A percentile compares a stretch with the other conserved stretches of the same genome.
phyloP scores from a whole-genome alignment of 2,329 filamentous ascomycete species.

The Dactylellina cionopaga region DNA sequence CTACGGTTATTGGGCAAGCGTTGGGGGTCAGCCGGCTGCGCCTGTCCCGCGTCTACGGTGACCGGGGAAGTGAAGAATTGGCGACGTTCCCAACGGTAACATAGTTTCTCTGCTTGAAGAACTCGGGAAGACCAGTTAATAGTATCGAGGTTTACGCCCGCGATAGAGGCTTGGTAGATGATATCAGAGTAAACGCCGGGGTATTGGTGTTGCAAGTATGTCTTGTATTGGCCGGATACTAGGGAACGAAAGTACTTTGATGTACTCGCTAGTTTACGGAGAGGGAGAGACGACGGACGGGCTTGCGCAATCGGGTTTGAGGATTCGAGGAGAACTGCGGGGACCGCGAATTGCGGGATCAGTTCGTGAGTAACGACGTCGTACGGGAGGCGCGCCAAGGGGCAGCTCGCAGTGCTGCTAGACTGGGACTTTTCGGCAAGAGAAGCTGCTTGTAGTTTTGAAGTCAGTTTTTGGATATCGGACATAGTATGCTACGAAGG shows the following conservation, averaged over 20 bases:
- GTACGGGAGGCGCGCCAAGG: conserved; percentile 16
- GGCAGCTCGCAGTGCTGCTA: background rate
- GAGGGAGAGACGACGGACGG: conserved; percentile 5
- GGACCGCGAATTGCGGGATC: conserved; percentile 33
- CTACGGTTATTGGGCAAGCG: too few species aligned
- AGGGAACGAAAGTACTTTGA: conserved; percentile 26
- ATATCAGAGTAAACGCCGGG: conserved; percentile 19
- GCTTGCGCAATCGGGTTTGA: background rate
- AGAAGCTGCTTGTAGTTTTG: conserved; percentile 24
- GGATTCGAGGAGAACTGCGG: conserved; percentile 7
- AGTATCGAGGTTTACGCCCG: background rate
- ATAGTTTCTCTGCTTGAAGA: conserved; percentile 21
- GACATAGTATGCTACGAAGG: conserved; percentile 27
- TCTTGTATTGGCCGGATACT: conserved; percentile 32
- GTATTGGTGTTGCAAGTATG: conserved; percentile 41
- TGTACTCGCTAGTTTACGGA: conserved; percentile 17
- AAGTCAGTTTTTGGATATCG: conserved; percentile 24
- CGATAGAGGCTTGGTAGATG: background rate
- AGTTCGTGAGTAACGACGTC: conserved; percentile 47
- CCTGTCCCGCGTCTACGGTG: background rate
- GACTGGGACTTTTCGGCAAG: background rate
- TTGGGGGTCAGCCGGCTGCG: background rate
- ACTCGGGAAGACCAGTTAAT: conserved; percentile 26
- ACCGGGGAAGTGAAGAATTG: conserved; percentile 25
- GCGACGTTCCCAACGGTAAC: conserved; percentile 20